Evolutionary conservation across 2,329 filamentous ascomycete genomes (phyloP).

Genomic region (Cylindrodendrum hubeiense): DNA sequence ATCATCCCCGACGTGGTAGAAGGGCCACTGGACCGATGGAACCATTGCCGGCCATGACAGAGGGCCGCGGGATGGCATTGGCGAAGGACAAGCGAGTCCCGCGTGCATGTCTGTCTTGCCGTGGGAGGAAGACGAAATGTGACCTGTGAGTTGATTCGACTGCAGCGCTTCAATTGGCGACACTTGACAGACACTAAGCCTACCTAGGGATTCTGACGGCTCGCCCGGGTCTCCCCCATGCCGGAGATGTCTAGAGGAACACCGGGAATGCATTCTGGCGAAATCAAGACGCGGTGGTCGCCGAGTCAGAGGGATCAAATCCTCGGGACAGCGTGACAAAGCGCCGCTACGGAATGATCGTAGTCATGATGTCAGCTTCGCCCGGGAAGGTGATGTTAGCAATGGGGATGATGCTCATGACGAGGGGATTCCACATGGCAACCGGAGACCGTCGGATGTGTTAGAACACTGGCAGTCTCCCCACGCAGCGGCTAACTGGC

Average conservation of each 20-base stretch:
- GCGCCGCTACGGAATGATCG: neutral
- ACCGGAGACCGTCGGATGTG: neutral
- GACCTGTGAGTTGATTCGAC: conserved; percentile 28
- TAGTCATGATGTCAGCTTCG: conserved; percentile 7
- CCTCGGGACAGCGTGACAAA: neutral
- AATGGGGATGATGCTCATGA: neutral
- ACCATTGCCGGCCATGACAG: conserved; percentile 13
- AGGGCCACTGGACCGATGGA: neutral
- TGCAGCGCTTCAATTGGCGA: neutral
- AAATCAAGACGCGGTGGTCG: conserved; percentile 55
- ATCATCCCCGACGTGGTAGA: neutral
- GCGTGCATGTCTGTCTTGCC: conserved; percentile 33
- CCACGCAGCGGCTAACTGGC: neutral
- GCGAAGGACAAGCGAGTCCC: conserved; percentile 34
- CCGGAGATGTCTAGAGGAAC: conserved; percentile 52
- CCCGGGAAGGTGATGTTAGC: neutral
- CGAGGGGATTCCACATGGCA: neutral
- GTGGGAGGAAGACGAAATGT: conserved; percentile 35
- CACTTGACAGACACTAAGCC: neutral
- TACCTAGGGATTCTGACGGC: conserved; percentile 47
- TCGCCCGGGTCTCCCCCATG: conserved; percentile 53
- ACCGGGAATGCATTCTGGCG: conserved; percentile 55
- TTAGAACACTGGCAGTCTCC: neutral
- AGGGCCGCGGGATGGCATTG: conserved; percentile 4
- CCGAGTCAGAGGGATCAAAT: conserved; percentile 44